phyloP scores from a whole-genome alignment of 371 early-diverging fungal genomes.

The Mucor lusitanicus region DNA sequence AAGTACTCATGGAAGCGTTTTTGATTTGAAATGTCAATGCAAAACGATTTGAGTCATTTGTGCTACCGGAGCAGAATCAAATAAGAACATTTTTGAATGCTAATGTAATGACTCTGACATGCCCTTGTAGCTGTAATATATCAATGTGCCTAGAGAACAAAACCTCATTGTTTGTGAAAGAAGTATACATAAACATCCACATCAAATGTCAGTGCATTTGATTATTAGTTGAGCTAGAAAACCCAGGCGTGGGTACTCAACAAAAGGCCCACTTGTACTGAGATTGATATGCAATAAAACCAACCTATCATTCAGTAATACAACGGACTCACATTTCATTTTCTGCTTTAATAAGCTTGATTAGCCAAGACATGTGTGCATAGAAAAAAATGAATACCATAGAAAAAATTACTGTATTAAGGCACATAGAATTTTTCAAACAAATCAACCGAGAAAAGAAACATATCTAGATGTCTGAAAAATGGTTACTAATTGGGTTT shows the following conservation, averaged over 20 bases:
- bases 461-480: background rate
- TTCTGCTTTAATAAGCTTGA: background rate
- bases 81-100: background rate
- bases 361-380: background rate
- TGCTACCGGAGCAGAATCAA: background rate
- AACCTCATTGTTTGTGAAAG: background rate
- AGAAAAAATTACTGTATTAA: background rate
- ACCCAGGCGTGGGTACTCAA: background rate
- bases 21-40: background rate
- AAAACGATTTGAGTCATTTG: background rate
- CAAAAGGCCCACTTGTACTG: background rate
- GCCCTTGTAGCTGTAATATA: too few relatives aligned
- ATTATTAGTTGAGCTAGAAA: background rate
- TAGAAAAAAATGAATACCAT: background rate
- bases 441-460: background rate
- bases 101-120: background rate
- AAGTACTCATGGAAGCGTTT: background rate
- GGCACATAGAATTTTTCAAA: background rate
- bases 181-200: background rate
- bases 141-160: background rate
- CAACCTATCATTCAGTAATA: background rate
- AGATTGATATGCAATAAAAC: background rate
- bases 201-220: background rate
- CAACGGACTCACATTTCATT: background rate
- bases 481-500: background rate